Base-by-base conservation (phyloP, 306 rosid genomes). In the Ormosia semicastrata region DNA sequence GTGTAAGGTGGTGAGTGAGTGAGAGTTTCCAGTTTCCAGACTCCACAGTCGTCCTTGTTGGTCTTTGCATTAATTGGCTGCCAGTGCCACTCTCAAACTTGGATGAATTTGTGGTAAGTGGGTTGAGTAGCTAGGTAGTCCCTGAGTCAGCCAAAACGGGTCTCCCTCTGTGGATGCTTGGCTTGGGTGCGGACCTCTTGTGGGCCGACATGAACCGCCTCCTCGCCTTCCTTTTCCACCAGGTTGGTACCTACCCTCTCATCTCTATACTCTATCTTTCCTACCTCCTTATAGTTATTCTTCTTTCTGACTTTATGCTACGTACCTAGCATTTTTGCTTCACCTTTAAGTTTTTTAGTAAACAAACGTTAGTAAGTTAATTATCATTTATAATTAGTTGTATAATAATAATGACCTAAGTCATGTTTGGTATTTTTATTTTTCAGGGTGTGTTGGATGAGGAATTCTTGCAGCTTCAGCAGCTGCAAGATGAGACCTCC, bases 81-180 rank as follows among this genome's bases (percentile, higher is more conserved):
- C 14, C 71, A 39, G 54, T 36, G 32, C 14, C 71, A 39, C 52
- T 17, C 50, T 9, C 46, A 7, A 64, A 14, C 9, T 9, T 58
- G 3, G 64, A 30, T 4, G 2, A 3, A 3, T 17, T 24, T 47
- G 5, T 1, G 14, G 46, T 12, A 2, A 53, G n/a, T 0, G 8
- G 4, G 14, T 44, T 37, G 41, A 37, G 41, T 10, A n/a, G n/a
- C n/a, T n/a, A 15, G 3, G 7, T 24, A 12, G 9, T 3, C 32
- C 1, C 32, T 50, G 12, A 37, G 60, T 57, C 71, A 81, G 95
- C 74, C 97, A 95, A 95, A 82, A 95, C 99, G 99, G 99, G 99
- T 93, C 88, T 95, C 80, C 96, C 99, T 58, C 60, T 93, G 94
- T 95, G 97, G 95, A 86, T 95, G 97, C 94, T 95, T 86, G 98